phyloP scores from a whole-genome alignment of 352 stramenopile species.

The Pythium pyrilobum region DNA sequence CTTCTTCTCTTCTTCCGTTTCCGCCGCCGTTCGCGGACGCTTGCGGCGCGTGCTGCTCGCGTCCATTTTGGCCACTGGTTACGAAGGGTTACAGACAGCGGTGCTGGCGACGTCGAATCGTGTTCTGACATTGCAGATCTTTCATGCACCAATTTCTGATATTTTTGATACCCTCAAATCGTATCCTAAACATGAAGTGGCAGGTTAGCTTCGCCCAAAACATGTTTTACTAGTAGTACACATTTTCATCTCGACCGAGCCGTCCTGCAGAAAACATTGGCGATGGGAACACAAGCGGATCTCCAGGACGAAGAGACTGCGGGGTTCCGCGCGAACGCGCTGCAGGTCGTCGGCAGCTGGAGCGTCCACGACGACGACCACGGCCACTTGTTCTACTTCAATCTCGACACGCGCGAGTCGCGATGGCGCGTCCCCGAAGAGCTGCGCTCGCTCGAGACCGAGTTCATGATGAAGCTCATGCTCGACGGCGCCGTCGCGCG shows the following conservation, averaged over 20 bases:
- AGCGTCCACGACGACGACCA: constrained; percentile 71
- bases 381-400: constrained; percentile 76
- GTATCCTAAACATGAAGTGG: too few species aligned
- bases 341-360: constrained; percentile 55
- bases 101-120: too few species aligned
- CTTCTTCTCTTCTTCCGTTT: neutral
- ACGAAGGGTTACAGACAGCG: too few species aligned
- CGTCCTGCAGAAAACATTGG: too few species aligned
- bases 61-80: neutral
- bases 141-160: too few species aligned
- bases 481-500: constrained; percentile 59
- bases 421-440: constrained; percentile 50
- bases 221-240: too few species aligned
- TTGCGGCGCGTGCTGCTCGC: neutral
- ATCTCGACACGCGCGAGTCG: constrained; percentile 36
- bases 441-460: constrained; percentile 46
- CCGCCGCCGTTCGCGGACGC: neutral
- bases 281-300: too few species aligned
- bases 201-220: too few species aligned
- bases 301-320: constrained; percentile 9
- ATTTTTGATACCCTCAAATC: too few species aligned
- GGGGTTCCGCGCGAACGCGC: constrained; percentile 46
- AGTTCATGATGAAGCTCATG: constrained; percentile 86
- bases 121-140: neutral
- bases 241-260: too few species aligned